Evolutionary conservation across 495 filamentous ascomycete genomes (phyloP), one percentile per base, ranked within the genome.

Genomic region (Tuber melanosporum): DNA sequence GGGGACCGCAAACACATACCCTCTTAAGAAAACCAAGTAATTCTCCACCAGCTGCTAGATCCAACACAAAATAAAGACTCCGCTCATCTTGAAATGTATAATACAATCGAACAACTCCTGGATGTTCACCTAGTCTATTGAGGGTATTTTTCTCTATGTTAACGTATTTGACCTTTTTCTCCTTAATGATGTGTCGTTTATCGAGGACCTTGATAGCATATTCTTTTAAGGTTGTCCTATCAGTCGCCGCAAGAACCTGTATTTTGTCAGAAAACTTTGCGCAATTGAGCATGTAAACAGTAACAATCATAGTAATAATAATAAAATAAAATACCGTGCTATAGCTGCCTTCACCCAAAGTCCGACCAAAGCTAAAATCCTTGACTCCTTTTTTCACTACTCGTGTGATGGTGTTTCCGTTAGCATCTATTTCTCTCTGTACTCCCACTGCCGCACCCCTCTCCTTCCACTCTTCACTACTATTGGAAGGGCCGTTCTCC

Each of bases 131-230:
- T 73, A 99, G 86, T 76, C 94, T 91, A 83, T 99, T 99, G 47
- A 99, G 87, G 15, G 96, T 97, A 85, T 99, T 94, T 86, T 97
- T 98, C 86, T 99, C 96, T 79, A 99, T 98, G 84, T 98, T 98
- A 83, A 99, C 96, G 84, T 99, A 99, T 87, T 99, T 99, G 79
- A 99, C 96, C 87, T 99, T 99, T 85, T 95, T 97, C 86, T 99
- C 96, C 86, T 98, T 98, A 87, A 99, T 98, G 81, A 99, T 99
- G 85, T 99, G 96, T 79, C 94, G 91, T 86, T 99, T 99, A 85
- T 98, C 95, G 62, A 99, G 88, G 42, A 99, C 95, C 83, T 99
- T 99, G 85, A 99, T 95, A 43, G 96, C 96, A 83, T 97, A 98
- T 84, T 99, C 96, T 78, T 96, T 95, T 70, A 96, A 86, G 0